A percentile compares a stretch with the other conserved stretches of the same genome.
phyloP scores from a whole-genome alignment of 1,284 basidiomycete genomes.

The Melampsora americana region DNA sequence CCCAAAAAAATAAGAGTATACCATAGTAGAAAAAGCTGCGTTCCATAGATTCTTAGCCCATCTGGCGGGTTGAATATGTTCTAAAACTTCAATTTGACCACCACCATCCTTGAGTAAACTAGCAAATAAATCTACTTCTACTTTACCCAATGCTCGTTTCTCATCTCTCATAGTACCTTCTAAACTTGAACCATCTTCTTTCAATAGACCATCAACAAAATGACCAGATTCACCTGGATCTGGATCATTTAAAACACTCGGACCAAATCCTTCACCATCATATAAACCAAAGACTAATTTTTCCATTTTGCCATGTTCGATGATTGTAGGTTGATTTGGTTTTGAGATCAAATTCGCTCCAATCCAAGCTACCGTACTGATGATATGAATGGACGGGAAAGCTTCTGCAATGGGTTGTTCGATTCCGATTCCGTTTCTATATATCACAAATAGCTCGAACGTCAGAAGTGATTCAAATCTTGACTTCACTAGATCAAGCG shows the following conservation, averaged over 20 bases:
- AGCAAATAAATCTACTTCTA: conserved; percentile 52
- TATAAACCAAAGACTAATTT: conserved; percentile 34
- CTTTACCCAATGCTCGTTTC: conserved; percentile 48
- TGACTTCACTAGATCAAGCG: too few species aligned
- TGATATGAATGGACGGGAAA: conserved; percentile 37
- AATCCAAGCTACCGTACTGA: conserved; percentile 33
- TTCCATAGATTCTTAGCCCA: conserved; percentile 59
- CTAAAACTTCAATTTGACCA: conserved; percentile 52
- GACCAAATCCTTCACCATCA: conserved; percentile 32
- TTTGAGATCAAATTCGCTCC: conserved; percentile 15
- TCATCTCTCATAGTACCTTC: conserved; percentile 44
- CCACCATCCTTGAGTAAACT: conserved; percentile 55
- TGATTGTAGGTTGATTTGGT: not conserved
- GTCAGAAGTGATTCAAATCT: not conserved
- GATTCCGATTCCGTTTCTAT: conserved; percentile 38
- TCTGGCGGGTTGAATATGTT: conserved; percentile 57
- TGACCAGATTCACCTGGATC: conserved; percentile 12
- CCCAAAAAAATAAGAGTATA: conserved; percentile 22
- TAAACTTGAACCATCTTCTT: conserved; percentile 10
- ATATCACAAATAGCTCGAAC: not conserved
- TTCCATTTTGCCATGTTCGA: conserved; percentile 27
- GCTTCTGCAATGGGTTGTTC: conserved; percentile 38
- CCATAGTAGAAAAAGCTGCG: conserved; percentile 47
- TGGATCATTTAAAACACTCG: conserved; percentile 5
- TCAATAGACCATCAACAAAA: conserved; percentile 46